Base-by-base conservation (phyloP, 768 basidiomycete genomes). In the Solioccasus polychromus region DNA sequence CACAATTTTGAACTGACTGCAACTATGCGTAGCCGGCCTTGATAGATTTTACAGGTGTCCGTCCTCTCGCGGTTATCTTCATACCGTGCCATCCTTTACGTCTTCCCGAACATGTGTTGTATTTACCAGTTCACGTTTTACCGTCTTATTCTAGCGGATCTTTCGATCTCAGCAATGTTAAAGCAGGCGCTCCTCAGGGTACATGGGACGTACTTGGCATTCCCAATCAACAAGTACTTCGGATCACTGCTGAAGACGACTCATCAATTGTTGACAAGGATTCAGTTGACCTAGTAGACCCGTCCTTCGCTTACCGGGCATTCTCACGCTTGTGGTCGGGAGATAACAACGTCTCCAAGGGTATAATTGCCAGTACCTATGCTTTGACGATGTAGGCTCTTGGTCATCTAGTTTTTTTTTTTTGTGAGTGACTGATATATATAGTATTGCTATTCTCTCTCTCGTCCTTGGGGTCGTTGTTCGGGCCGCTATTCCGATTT, bases 361-460 rank as follows among this genome's bases (percentile, higher is more conserved):
- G 66, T 36, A 48, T 71, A 22, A 66, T 76, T n/a, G 71, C 69
- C 39, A 71, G 80, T 20, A 69, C 74, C 37, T 78, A 82, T 56
- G 73, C 83, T 28, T 70, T 83, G 38, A 85, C 83, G 18, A 67
- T 88, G 86, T 88, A 70, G n/a, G 82, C 32, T 42, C 43, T 32
- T 59, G 45, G 23, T 42, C 35, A 42, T 17, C 20, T 37, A 52
- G 31, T 53, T 47, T 3, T 50, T 35, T 26, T 53, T 47, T 3
- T 50, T 35, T 26, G 44, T 30, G 15, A 32, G 23, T 44, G 11
- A 40, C 58, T 58, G 19, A 59, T 42, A 34, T 49, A 23, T 36
- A n/a, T 51, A 88, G 86, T 38, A 75, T 88, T 48, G 82, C 85
- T 1, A 61, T 88, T 38, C 66, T 88, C 52, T 84, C 84, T 30